Evolutionary conservation across 1,284 basidiomycete genomes (phyloP), one percentile per base, ranked within the genome.

Genomic region (Ceratobasidium papillatum): DNA sequence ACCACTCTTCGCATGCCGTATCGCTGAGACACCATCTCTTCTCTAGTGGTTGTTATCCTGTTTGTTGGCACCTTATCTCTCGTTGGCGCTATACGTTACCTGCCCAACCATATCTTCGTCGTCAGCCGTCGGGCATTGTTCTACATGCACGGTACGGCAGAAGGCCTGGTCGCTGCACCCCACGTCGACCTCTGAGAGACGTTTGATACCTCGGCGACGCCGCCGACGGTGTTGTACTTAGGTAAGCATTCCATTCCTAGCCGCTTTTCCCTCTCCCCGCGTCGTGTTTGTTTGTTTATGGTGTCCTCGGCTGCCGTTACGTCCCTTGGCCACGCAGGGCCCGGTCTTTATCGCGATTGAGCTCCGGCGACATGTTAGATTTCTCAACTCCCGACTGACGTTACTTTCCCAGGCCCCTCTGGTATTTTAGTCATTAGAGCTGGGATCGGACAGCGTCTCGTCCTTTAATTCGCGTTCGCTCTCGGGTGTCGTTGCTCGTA

Each of bases 21-120:
- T n/a, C 65, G 69, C 36, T 61, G 62, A 30, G 54, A 52, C 34
- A 68, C 25, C 38, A 34, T 63, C 27, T 47, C 22, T 52, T 5
- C 63, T 30, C 47, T 76, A 84, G 83, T 83, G 51, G 69, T 78
- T n/a, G 78, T 83, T 45, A 65, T 82, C 41, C 79, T 80, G 62
- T 71, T 80, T 36, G 69, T 82, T 59, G 76, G 80, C 64, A 75
- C 80, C 27, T 78, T 85, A 36, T 74, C 84, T 65, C 45, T 80
- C 34, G 79, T 78, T 54, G 83, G 81, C 71, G 63, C 81, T 38
- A 79, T 79, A 75, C 76, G 80, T 74, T 84, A 84, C 79, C 79
- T 85, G 74, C 84, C 85, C 41, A 80, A 80, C 63, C 81, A 84
- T 76, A 69, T 83, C 76, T 73, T 78, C 38, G 79, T 81, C 76